These are phyloP conservation scores for Lathyrus tuberosus DNA, from an alignment of 306 rosid genomes.

Conservation along the genomic window DNA sequence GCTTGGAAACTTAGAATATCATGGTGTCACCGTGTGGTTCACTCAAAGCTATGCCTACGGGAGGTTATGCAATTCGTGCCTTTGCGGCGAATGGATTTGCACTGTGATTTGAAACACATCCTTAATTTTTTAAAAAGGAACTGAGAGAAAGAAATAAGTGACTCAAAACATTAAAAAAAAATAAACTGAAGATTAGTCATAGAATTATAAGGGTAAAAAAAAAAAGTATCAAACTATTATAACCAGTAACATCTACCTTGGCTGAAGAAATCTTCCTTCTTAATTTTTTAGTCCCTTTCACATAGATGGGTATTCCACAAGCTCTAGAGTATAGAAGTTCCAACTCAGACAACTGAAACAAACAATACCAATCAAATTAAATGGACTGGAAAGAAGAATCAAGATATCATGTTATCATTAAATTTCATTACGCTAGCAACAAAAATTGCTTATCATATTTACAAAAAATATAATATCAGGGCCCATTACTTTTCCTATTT, in stretches of 20 bases:
- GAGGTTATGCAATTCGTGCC: background rate
- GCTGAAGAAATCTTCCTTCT: slow-evolving; percentile 55
- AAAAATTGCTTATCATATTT: slow-evolving; percentile 15
- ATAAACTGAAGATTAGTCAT: slow-evolving; percentile 16
- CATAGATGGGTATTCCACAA: slow-evolving; percentile 61
- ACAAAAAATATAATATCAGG: slow-evolving; percentile 10
- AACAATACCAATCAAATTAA: slow-evolving; percentile 40
- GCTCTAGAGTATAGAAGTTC: slow-evolving; percentile 70
- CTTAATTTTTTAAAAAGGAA: background rate
- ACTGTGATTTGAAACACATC: background rate
- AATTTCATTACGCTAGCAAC: slow-evolving; percentile 26
- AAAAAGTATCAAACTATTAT: slow-evolving; percentile 9
- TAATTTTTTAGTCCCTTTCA: slow-evolving; percentile 64
- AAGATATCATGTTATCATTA: slow-evolving; percentile 9
- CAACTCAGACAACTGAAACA: slow-evolving; percentile 77
- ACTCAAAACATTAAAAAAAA: background rate
- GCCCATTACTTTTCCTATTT: background rate
- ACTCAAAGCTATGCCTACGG: slow-evolving; percentile 1
- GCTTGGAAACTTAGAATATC: slow-evolving; percentile 3
- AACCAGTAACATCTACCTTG: slow-evolving; percentile 52
- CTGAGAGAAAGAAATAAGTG: background rate
- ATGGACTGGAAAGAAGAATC: slow-evolving; percentile 45
- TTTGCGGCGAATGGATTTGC: background rate
- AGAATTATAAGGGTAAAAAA: slow-evolving; percentile 9
- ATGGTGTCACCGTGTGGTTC: background rate